phyloP scores from a whole-genome alignment of 306 rosid genomes.

The Urtica urens region DNA sequence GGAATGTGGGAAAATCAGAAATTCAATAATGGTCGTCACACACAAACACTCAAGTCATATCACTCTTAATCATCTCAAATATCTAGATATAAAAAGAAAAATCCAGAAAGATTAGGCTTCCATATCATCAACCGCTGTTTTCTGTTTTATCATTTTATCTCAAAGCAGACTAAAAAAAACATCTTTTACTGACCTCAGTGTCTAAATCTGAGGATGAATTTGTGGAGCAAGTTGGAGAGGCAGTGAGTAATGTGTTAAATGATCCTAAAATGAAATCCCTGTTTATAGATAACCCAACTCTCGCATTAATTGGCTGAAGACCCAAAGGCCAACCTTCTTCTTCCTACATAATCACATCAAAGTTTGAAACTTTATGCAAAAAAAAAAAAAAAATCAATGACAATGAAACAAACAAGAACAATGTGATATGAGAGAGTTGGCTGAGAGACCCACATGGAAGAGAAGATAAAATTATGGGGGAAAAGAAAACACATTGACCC shows the following conservation, averaged over 20 bases:
- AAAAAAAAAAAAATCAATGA: slow-evolving; percentile 7
- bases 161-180: too few species aligned
- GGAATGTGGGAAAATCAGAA: slow-evolving; percentile 2
- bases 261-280: slow-evolving; percentile 31
- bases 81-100: slow-evolving; percentile 6
- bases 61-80: neutral
- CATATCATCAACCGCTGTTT: slow-evolving; percentile 1
- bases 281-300: slow-evolving; percentile 38
- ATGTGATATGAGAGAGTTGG: slow-evolving; percentile 1
- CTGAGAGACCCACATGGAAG: slow-evolving; percentile 26
- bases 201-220: slow-evolving; percentile 52
- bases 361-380: too few species aligned
- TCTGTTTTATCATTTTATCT: neutral
- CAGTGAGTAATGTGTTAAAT: slow-evolving; percentile 39
- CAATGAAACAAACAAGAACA: slow-evolving; percentile 14
- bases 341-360: slow-evolving; percentile 37
- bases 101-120: neutral
- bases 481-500: slow-evolving; percentile 12
- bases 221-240: slow-evolving; percentile 42
- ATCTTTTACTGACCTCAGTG: slow-evolving; percentile 45
- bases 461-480: slow-evolving; percentile 12
- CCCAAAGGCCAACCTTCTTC: slow-evolving; percentile 89
- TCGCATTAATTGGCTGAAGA: slow-evolving; percentile 58
- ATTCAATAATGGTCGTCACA: slow-evolving; percentile 2
- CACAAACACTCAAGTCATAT: neutral